Percentiles rank a stretch among this genome's conserved stretches.
These are phyloP conservation scores for Geotrichum fermentans DNA, from an alignment of 1,139 yeast species.

Conservation along the genomic window DNA sequence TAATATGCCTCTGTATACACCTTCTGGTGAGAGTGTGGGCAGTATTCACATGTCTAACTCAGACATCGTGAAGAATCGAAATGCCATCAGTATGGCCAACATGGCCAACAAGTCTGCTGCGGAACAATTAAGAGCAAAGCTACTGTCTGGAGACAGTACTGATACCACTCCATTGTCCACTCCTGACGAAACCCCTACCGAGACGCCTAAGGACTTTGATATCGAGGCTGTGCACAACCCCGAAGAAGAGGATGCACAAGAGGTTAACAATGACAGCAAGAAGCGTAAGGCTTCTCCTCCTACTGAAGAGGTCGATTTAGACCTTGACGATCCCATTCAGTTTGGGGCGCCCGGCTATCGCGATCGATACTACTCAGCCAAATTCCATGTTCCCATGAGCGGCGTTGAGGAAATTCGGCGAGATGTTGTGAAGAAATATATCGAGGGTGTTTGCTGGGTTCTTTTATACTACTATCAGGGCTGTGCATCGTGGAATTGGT, in stretches of 20 bases:
- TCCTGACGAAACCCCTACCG: constrained; percentile 23
- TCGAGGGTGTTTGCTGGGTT: constrained; percentile 97
- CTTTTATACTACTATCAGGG: constrained; percentile 91
- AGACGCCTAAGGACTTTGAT: constrained; percentile 16
- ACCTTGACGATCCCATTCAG: constrained; percentile 51
- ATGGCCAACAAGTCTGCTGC: constrained; percentile 72
- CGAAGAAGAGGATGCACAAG: constrained; percentile 12
- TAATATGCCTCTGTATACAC: constrained; percentile 72
- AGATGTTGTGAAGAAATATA: constrained; percentile 64
- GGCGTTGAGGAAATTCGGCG: constrained; percentile 57
- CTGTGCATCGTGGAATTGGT: constrained; percentile 99
- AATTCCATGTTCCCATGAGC: constrained; percentile 56
- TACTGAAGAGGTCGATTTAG: constrained; percentile 25
- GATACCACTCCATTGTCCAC: constrained; percentile 20
- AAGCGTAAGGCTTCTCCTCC: constrained; percentile 29
- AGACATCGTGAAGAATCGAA: constrained; percentile 66
- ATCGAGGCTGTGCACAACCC: constrained; percentile 20
- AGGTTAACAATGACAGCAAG: too few relatives aligned
- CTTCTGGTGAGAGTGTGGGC: constrained; percentile 63
- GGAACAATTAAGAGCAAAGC: constrained; percentile 50
- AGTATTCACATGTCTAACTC: constrained; percentile 64
- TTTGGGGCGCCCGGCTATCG: constrained; percentile 86
- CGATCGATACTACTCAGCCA: constrained; percentile 71
- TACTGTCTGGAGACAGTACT: constrained; percentile 24
- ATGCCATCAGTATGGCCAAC: constrained; percentile 67